Conservation (phyloP, 371 early-diverging fungal species). For the Apophysomyces ossiformis region DNA sequence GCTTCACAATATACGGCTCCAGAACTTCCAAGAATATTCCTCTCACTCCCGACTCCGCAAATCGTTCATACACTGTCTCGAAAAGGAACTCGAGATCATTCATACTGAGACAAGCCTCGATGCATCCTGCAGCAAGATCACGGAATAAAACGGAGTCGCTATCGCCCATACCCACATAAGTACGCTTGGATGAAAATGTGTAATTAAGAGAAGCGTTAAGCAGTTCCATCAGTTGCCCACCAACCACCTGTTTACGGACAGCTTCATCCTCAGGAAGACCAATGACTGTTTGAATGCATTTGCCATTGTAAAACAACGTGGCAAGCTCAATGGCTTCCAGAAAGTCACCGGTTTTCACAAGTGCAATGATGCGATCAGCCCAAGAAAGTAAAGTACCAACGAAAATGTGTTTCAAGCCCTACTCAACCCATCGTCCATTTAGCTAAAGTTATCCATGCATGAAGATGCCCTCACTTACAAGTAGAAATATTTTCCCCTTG, state of each 20-base stretch:
- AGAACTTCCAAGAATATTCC: slow-evolving; percentile 70
- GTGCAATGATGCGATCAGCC: slow-evolving; percentile 75
- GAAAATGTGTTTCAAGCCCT: slow-evolving; percentile 70
- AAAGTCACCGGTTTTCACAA: slow-evolving; percentile 76
- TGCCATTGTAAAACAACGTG: slow-evolving; percentile 69
- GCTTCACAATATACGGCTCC: slow-evolving; percentile 67
- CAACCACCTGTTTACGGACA: slow-evolving; percentile 60
- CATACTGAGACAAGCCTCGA: slow-evolving; percentile 75
- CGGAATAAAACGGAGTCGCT: slow-evolving; percentile 55
- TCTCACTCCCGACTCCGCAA: slow-evolving; percentile 59
- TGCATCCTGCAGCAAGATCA: slow-evolving; percentile 63
- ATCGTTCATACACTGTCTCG: slow-evolving; percentile 75
- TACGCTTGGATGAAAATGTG: slow-evolving; percentile 60
- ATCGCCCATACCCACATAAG: slow-evolving; percentile 48
- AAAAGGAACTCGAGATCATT: slow-evolving; percentile 71
- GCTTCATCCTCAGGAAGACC: slow-evolving; percentile 74
- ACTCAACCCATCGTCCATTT: neutral
- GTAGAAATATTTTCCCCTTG: slow-evolving; percentile 49
- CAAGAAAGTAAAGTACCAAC: slow-evolving; percentile 75
- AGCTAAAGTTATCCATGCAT: neutral
- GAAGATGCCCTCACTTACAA: slow-evolving; percentile 20
- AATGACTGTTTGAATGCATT: slow-evolving; percentile 63
- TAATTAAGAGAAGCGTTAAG: slow-evolving; percentile 71
- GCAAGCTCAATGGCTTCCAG: slow-evolving; percentile 72
- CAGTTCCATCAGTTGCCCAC: slow-evolving; percentile 71